Evolutionary conservation across 768 basidiomycete genomes (phyloP), one percentile per base, ranked within the genome.

Genomic region (Mrakia frigida): DNA sequence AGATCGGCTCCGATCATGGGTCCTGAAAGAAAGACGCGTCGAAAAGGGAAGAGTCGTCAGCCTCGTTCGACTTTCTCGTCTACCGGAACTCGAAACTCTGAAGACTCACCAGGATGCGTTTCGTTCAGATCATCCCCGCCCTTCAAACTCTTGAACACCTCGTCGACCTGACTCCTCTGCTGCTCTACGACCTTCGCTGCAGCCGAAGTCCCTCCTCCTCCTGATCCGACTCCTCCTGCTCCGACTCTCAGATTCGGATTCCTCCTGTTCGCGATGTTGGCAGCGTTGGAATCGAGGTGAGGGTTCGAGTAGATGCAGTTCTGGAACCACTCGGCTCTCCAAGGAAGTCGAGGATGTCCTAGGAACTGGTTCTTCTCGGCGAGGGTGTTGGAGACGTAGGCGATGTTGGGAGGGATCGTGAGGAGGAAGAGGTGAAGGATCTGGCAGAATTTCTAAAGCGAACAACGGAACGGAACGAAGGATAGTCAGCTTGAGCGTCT

Each of bases 391-490:
- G 92, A 90, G 78, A 99, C 91, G 74, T 91, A 89, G 43, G 87
- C 85, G 78, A 98, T 91, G 83, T 98, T 94, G 43, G 93, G 92
- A 82, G 96, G 97, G 6, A 93, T 93, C 7, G 96, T 96, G 84
- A 92, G 96, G 41, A 98, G 89, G 53, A 97, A 88, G 83, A 97
- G 87, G 81, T 91, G 90, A 25, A 98, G 86, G 31, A 90, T 88
- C 63, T 96, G 86, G 74, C 94, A 92, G 68, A 92, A 91, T 72
- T 91, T 86, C 92, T 95, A n/a, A n/a, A n/a, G n/a, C n/a, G 83
- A 14, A 77, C 71, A 63, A 67, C 21, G 46, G n/a, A 52, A 65
- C 59, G 37, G 71, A 41, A 69, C 43, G 80, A 23, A 78, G 70
- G 78, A 77, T n/a, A 56, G 74, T 79, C 18, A 28, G 23, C 39